phyloP scores from a whole-genome alignment of 1,284 basidiomycete genomes.

The Microbotryum lychnidis-dioicae region DNA sequence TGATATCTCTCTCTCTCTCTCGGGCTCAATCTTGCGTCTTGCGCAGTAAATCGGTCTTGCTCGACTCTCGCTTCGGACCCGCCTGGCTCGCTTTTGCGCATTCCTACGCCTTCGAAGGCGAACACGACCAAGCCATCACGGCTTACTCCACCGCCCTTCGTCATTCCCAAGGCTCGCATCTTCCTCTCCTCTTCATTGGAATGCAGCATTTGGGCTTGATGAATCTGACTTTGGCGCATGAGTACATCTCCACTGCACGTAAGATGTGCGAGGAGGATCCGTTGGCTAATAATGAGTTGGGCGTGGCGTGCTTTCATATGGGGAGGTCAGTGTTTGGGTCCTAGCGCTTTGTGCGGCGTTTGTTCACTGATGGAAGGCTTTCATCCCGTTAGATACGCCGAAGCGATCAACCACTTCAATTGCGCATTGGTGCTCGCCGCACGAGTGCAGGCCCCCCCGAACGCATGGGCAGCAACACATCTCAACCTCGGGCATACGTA shows the following conservation, averaged over 20 bases:
- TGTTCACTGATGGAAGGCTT: no score
- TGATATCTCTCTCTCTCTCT: background rate
- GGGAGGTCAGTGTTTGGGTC: constrained; percentile 53
- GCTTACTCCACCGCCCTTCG: constrained; percentile 94
- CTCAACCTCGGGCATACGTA: constrained; percentile 82
- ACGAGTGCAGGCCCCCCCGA: constrained; percentile 72
- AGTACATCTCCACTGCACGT: constrained; percentile 74
- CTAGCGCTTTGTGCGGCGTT: no score
- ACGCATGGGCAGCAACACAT: constrained; percentile 77
- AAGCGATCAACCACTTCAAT: constrained; percentile 62
- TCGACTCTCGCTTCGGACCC: constrained; percentile 91
- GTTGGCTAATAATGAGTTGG: constrained; percentile 80
- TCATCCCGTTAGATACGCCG: constrained; percentile 50
- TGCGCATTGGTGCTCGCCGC: constrained; percentile 64
- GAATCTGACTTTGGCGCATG: constrained; percentile 71
- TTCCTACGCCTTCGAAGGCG: constrained; percentile 91
- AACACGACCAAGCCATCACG: constrained; percentile 96
- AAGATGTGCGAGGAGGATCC: constrained; percentile 78
- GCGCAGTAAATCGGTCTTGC: constrained; percentile 80
- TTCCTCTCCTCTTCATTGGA: constrained; percentile 90
- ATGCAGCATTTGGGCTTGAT: constrained; percentile 95
- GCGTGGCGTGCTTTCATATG: constrained; percentile 82
- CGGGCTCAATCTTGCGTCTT: background rate
- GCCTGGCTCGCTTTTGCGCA: constrained; percentile 98
- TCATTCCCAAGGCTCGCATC: constrained; percentile 90